Evolutionary conservation across 2,329 filamentous ascomycete species (phyloP).

Genomic region (Rhinocladiella similis): DNA sequence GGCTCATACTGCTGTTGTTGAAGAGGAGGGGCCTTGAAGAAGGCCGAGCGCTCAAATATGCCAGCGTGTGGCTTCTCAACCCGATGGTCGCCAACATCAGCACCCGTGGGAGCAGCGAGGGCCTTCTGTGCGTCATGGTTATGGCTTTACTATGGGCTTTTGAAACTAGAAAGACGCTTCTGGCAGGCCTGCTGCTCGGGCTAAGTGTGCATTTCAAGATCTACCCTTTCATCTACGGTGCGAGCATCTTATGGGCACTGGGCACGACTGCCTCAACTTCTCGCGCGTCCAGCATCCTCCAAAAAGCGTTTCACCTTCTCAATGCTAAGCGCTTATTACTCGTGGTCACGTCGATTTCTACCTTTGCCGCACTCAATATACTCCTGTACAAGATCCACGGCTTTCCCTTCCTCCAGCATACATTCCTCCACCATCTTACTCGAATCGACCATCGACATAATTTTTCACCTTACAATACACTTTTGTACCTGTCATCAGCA

Average conservation of each 20-base stretch:
- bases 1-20: slow-evolving; percentile 65
- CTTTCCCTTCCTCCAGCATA: slow-evolving; percentile 79
- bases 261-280: slow-evolving; percentile 8
- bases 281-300: slow-evolving; percentile 19
- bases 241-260: slow-evolving; percentile 49
- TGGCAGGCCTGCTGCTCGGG: slow-evolving; percentile 76
- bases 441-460: slow-evolving; percentile 97
- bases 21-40: slow-evolving; percentile 48
- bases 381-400: slow-evolving; percentile 81
- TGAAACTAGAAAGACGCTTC: slow-evolving; percentile 57
- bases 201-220: slow-evolving; percentile 96
- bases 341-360: slow-evolving; percentile 62
- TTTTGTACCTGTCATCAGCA: slow-evolving; percentile 83
- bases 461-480: slow-evolving; percentile 92
- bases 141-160: slow-evolving; percentile 82
- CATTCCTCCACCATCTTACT: slow-evolving; percentile 87
- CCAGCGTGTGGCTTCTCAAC: slow-evolving; percentile 89
- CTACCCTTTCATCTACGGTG: slow-evolving; percentile 94
- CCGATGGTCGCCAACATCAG: slow-evolving; percentile 98
- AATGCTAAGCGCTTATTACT: slow-evolving; percentile 41
- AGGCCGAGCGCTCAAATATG: slow-evolving; percentile 68
- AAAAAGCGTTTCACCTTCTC: slow-evolving; percentile 34
- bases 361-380: slow-evolving; percentile 72
- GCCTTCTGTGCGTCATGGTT: slow-evolving; percentile 80
- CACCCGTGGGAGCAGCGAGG: slow-evolving; percentile 91